Percentiles rank a stretch among this genome's conserved stretches.
These are phyloP conservation scores for Xylaria sp. DNA, from an alignment of 2,329 filamentous ascomycete genomes.

Conservation along the genomic window DNA sequence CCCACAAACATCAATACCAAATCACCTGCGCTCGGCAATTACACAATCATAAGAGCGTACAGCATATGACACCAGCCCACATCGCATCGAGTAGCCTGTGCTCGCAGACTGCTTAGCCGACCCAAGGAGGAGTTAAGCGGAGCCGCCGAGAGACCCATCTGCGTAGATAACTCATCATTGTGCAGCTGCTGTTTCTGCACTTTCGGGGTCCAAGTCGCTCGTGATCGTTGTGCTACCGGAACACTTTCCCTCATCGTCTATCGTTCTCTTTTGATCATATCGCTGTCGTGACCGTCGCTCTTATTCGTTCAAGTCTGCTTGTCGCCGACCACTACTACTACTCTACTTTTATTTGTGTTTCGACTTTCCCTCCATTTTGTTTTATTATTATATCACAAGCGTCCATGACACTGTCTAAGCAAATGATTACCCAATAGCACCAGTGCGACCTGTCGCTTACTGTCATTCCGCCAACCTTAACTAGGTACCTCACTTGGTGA, in stretches of 20 bases:
- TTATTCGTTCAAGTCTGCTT: neutral
- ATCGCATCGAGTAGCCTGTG: conserved; percentile 6
- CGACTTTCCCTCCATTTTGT: neutral
- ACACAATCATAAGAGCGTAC: neutral
- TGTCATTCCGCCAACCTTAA: conserved; percentile 26
- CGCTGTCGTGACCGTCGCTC: neutral
- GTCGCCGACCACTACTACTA: neutral
- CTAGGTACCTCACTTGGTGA: no score
- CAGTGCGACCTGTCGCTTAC: conserved; percentile 22
- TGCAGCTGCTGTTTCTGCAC: conserved; percentile 22
- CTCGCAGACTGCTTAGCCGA: conserved; percentile 15
- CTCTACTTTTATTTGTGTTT: neutral
- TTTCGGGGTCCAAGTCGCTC: conserved; percentile 4
- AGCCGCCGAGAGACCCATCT: conserved; percentile 24
- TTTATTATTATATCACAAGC: conserved; percentile 2
- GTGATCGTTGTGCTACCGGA: neutral
- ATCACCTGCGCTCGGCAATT: conserved; percentile 13
- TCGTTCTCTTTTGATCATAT: neutral
- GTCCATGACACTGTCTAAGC: conserved; percentile 6
- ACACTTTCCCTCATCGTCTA: neutral
- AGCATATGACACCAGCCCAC: conserved; percentile 16
- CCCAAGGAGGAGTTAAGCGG: conserved; percentile 20
- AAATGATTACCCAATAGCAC: conserved; percentile 29
- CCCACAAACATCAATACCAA: neutral
- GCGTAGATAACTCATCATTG: conserved; percentile 31